Base-by-base conservation (phyloP, 2,329 filamentous ascomycete species). In the Pseudogymnoascus sp. region DNA sequence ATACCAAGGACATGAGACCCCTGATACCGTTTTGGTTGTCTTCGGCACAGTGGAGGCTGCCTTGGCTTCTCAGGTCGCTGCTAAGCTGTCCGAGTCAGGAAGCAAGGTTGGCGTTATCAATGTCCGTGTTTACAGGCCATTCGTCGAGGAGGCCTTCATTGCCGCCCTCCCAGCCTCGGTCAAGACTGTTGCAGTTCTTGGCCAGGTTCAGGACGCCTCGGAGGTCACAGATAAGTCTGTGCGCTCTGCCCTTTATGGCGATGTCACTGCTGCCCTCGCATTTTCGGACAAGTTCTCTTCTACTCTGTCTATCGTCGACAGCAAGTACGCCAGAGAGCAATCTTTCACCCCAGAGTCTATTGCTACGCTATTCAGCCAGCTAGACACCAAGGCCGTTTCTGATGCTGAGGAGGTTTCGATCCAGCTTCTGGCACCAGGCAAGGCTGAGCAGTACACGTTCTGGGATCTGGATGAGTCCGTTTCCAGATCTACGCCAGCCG, bases 11-110 rank as follows among this genome's bases (percentile, higher is more conserved):
- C 91, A 97, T 72, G 79, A 84, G 59, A 79, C 85, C 45, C 85
- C 94, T 3, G 89, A 93, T 67, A 86, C 87, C 8, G 91, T 99
- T 14, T 79, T 97, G 35, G 92, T 97, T 31, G 90, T 91, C 49
- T 97, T 99, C 69, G 94, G 94, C 68, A 96, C 91, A 64, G 85
- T 92, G 4, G 94, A 99, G 78, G 86, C 90, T 12, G 92, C 94
- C 69, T 79, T 97, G 65, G 86, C 91, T 63, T 87, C 88, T 67
- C 91, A 97, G 76, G 85, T 96, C 61, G 86, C 91, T 10, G 80
- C 81, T 45, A 85, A 87, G 41, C 80, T 97, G 55, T 83, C 89
- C 31, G 82, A 84, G 66, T 83, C 88, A 66, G 92, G 88, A 67
- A 83, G 83, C 72, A 91, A 87, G 77, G 84, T 97, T 65, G 94